Evolutionary conservation across 2,329 filamentous ascomycete species (phyloP).

Genomic region (Lasiodiplodia theobromae): DNA sequence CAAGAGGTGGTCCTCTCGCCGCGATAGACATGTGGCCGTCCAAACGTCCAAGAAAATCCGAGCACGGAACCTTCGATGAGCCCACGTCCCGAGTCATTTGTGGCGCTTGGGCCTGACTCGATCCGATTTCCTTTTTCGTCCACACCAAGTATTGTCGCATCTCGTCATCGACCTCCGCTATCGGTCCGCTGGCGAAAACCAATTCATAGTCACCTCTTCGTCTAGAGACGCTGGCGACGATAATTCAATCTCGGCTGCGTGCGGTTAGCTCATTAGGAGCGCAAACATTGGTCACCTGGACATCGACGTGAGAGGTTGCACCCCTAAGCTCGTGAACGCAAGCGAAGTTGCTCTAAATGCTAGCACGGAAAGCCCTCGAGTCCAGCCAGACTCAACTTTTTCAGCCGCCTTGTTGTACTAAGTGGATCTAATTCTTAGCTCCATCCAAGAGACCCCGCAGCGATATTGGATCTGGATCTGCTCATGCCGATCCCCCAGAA

Average conservation of each 20-base stretch:
- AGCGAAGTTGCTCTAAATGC: too few relatives aligned
- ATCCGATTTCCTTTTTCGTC: slow-evolving; percentile 9
- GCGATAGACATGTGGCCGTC: neutral
- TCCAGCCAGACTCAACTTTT: neutral
- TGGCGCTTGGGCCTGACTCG: slow-evolving; percentile 3
- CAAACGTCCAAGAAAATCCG: neutral
- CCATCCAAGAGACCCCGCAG: neutral
- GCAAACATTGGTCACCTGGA: neutral
- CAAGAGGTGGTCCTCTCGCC: neutral
- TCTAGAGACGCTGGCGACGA: too few relatives aligned
- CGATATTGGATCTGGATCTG: neutral
- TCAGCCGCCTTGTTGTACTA: neutral
- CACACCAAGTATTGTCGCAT: neutral
- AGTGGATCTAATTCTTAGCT: neutral
- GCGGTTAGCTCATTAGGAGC: too few relatives aligned
- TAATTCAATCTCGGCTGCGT: too few relatives aligned
- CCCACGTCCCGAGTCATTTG: neutral
- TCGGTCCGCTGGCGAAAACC: too few relatives aligned
- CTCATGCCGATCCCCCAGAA: neutral
- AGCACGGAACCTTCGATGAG: neutral
- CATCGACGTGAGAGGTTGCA: too few relatives aligned
- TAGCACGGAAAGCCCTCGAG: too few relatives aligned
- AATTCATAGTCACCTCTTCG: too few relatives aligned
- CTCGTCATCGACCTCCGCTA: neutral
- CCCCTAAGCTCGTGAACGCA: too few relatives aligned